A percentile compares a stretch with the other conserved stretches of the same genome.
These are phyloP conservation scores for Thyridium curvatum DNA, from an alignment of 2,329 filamentous ascomycete genomes.

Conservation along the genomic window DNA sequence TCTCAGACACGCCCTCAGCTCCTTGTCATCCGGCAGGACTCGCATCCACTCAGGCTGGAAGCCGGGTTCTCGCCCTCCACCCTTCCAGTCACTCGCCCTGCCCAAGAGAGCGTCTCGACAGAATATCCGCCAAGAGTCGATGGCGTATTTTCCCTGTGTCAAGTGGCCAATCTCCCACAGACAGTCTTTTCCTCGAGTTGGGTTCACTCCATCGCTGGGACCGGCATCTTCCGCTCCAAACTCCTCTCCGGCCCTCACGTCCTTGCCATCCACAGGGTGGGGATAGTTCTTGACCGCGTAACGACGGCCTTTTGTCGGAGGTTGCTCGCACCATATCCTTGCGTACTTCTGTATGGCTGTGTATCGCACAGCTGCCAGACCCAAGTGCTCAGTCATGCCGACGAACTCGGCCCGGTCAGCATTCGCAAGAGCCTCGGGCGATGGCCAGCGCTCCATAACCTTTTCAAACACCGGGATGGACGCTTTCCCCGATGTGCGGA, in stretches of 20 bases:
- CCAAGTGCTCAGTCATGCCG: conserved; percentile 61
- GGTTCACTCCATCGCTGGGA: background rate
- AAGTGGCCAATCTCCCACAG: conserved; percentile 84
- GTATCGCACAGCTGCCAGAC: conserved; percentile 63
- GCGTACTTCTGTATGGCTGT: conserved; percentile 65
- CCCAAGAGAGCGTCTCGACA: conserved; percentile 73
- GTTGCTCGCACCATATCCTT: conserved; percentile 56
- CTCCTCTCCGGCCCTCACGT: conserved; percentile 19
- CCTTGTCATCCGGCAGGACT: conserved; percentile 77
- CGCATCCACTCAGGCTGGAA: conserved; percentile 90
- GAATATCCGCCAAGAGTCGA: conserved; percentile 92
- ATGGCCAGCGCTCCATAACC: conserved; percentile 63
- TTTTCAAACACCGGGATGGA: conserved; percentile 71
- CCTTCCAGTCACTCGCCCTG: conserved; percentile 60
- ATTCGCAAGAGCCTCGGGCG: conserved; percentile 54
- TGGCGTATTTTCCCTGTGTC: conserved; percentile 73
- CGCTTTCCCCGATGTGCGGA: conserved; percentile 66
- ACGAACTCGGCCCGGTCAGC: conserved; percentile 42
- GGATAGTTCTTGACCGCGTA: conserved; percentile 46
- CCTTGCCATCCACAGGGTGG: conserved; percentile 15
- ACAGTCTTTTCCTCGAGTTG: conserved; percentile 18
- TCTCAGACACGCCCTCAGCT: conserved; percentile 75
- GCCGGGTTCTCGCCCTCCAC: conserved; percentile 38
- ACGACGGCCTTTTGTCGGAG: conserved; percentile 52
- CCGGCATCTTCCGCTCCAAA: conserved; percentile 15